Percentiles rank a stretch among this genome's conserved stretches.
phyloP scores from a whole-genome alignment of 768 basidiomycete genomes.

The Rhodotorula sphaerocarpa region DNA sequence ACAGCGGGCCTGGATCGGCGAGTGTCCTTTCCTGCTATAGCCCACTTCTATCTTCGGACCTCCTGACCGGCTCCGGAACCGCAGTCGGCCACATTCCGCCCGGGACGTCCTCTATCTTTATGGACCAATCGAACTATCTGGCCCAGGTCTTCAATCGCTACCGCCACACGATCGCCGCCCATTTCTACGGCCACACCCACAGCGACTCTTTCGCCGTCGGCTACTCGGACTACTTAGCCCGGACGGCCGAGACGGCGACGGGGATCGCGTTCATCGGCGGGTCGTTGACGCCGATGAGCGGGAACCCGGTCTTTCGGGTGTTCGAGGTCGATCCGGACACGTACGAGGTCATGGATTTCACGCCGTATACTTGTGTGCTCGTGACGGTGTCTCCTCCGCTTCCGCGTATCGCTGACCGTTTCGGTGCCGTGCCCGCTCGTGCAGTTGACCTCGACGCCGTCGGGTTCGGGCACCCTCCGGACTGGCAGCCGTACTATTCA shows the following conservation, averaged over 20 bases:
- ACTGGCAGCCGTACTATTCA: constrained; percentile 55
- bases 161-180: constrained; percentile 53
- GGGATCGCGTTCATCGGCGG: constrained; percentile 52
- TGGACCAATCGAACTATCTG: constrained; percentile 54
- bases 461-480: constrained; percentile 31
- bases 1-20: constrained; percentile 55
- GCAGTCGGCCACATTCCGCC: constrained; percentile 38
- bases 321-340: constrained; percentile 62
- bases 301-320: constrained; percentile 53
- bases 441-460: constrained; percentile 42
- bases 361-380: constrained; percentile 49
- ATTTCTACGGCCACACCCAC: constrained; percentile 57
- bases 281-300: constrained; percentile 54
- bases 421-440: background rate
- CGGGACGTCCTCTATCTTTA: constrained; percentile 33
- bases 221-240: constrained; percentile 53
- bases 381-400: too few species aligned
- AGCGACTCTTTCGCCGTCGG: constrained; percentile 55
- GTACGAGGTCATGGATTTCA: constrained; percentile 57
- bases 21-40: too few species aligned
- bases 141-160: constrained; percentile 58
- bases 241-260: constrained; percentile 49
- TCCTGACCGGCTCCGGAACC: background rate
- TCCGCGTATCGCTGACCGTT: too few species aligned
- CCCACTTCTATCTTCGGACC: too few species aligned